phyloP scores from a whole-genome alignment of 2,329 filamentous ascomycete genomes.

The Aspergillus brunneoviolaceus region DNA sequence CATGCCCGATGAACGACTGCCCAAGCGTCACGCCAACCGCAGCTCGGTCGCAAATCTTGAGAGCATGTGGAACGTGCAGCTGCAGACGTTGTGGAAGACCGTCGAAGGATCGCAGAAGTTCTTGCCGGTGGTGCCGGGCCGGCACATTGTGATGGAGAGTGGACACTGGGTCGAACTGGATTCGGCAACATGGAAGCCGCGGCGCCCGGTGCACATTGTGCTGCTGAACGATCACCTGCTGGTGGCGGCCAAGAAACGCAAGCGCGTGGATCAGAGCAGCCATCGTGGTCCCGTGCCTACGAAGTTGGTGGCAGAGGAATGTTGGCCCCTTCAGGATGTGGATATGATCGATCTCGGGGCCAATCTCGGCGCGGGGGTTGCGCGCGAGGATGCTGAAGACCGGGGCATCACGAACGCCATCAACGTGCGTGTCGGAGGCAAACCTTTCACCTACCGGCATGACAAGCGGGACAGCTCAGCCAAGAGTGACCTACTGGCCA shows the following conservation, averaged over 20 bases:
- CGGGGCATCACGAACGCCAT: slow-evolving; percentile 75
- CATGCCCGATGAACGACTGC: slow-evolving; percentile 51
- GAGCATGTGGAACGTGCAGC: slow-evolving; percentile 65
- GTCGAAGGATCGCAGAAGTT: slow-evolving; percentile 99
- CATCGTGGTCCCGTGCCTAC: slow-evolving; percentile 52
- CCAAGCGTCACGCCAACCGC: slow-evolving; percentile 68
- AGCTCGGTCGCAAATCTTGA: slow-evolving; percentile 80
- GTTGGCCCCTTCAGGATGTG: slow-evolving; percentile 90
- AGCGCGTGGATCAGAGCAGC: slow-evolving; percentile 68
- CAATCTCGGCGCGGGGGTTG: slow-evolving; percentile 38
- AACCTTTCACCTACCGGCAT: slow-evolving; percentile 92
- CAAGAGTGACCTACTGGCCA: slow-evolving; percentile 78
- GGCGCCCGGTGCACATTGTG: slow-evolving; percentile 85
- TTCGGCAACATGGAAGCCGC: slow-evolving; percentile 93
- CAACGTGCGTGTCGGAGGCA: slow-evolving; percentile 83
- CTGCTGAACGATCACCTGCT: slow-evolving; percentile 92
- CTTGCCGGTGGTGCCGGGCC: slow-evolving; percentile 82
- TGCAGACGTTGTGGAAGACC: slow-evolving; percentile 86
- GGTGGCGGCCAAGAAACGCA: slow-evolving; percentile 88
- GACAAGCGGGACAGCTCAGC: slow-evolving; percentile 76
- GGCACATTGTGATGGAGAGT: slow-evolving; percentile 91
- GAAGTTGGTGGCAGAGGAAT: slow-evolving; percentile 88
- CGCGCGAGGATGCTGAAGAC: slow-evolving; percentile 50
- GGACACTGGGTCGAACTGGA: slow-evolving; percentile 94
- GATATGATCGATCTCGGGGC: slow-evolving; percentile 83